phyloP scores from a whole-genome alignment of 352 stramenopile genomes.

The Phytophthora idaei region DNA sequence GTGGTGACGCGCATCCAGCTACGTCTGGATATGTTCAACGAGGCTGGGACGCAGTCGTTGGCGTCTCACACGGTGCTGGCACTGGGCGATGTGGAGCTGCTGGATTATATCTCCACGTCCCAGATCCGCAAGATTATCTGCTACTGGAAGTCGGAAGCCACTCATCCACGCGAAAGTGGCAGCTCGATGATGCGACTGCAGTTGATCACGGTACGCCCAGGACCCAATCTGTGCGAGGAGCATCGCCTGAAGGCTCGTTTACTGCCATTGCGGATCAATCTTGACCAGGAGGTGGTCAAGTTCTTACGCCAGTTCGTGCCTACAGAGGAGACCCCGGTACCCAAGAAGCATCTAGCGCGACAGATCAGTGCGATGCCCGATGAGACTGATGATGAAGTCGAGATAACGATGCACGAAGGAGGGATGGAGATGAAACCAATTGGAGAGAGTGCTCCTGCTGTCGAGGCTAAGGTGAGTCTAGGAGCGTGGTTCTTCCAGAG shows the following conservation, averaged over 20 bases:
- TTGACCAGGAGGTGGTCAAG: constrained; percentile 88
- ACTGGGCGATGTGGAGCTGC: constrained; percentile 80
- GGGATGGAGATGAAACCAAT: constrained; percentile 63
- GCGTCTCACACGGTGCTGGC: constrained; percentile 79
- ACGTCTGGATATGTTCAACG: constrained; percentile 85
- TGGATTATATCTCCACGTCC: constrained; percentile 91
- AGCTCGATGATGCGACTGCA: constrained; percentile 85
- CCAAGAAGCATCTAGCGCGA: constrained; percentile 12
- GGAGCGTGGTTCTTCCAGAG: constrained; percentile 88
- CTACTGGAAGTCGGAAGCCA: constrained; percentile 89
- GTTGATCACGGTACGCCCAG: constrained; percentile 79
- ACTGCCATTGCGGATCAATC: constrained; percentile 80
- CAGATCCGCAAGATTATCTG: constrained; percentile 91
- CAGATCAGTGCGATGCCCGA: constrained; percentile 32
- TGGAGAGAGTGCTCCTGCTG: constrained; percentile 19
- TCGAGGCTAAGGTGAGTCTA: constrained; percentile 52
- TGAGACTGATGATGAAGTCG: constrained; percentile 40
- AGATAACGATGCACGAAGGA: constrained; percentile 34
- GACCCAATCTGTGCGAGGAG: constrained; percentile 81
- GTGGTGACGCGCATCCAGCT: constrained; percentile 81
- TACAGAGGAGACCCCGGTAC: constrained; percentile 32
- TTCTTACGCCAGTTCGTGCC: constrained; percentile 88
- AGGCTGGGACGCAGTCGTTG: constrained; percentile 72
- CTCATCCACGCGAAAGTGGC: constrained; percentile 81
- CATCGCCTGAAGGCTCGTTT: constrained; percentile 80